These are phyloP conservation scores for Eucalyptus lansdowneana DNA, from an alignment of 345 rosid species.

Conservation along the genomic window DNA sequence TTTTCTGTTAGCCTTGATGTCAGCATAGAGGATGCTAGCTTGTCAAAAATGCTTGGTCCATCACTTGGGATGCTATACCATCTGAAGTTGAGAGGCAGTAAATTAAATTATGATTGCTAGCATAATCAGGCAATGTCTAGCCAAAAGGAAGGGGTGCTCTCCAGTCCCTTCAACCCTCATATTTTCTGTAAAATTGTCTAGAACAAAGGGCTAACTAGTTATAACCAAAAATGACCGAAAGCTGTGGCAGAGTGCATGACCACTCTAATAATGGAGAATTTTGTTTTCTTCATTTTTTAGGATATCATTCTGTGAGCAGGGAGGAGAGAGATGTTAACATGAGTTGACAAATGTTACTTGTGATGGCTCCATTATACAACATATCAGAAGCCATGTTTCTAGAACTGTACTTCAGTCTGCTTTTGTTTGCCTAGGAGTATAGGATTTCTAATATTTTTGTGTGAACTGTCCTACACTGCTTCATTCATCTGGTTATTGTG, in stretches of 20 bases:
- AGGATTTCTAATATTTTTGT: neutral
- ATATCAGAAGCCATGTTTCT: neutral
- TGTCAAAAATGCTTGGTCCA: neutral
- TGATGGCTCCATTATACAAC: neutral
- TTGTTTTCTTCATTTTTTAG: neutral
- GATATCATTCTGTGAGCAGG: neutral
- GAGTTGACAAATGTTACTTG: neutral
- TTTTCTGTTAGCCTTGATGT: neutral
- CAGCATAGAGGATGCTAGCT: neutral
- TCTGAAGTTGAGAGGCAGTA: neutral
- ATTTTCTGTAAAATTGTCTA: neutral
- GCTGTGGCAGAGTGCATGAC: neutral
- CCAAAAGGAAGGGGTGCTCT: neutral
- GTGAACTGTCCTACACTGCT: neutral
- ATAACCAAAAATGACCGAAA: neutral
- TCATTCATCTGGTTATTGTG: neutral
- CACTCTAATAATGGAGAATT: neutral
- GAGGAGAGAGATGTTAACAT: neutral
- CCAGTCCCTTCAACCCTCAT: neutral
- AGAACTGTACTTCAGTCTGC: neutral
- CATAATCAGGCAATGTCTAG: neutral
- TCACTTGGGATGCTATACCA: neutral
- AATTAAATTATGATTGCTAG: neutral
- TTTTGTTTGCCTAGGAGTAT: neutral
- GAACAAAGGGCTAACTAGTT: neutral